Conservation (phyloP, 768 basidiomycete species). For the Astraeus odoratus region DNA sequence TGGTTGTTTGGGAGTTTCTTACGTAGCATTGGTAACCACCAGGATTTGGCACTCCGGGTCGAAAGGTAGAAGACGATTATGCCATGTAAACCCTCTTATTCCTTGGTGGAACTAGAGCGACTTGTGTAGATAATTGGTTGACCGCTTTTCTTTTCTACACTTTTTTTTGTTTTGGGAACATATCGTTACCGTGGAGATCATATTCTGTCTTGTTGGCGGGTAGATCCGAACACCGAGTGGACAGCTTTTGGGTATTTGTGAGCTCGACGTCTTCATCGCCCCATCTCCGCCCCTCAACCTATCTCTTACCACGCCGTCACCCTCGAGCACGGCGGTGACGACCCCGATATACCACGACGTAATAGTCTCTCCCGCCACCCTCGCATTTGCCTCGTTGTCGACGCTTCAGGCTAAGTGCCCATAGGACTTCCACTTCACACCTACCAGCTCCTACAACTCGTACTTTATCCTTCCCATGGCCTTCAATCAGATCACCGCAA, state of each 20-base stretch:
- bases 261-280: background rate
- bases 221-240: constrained; percentile 19
- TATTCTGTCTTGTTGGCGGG: too few relatives aligned
- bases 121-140: too few relatives aligned
- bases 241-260: background rate
- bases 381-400: background rate
- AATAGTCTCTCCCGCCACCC: background rate
- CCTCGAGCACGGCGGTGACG: background rate
- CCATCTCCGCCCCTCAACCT: background rate
- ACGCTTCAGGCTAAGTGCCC: too few relatives aligned
- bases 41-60: too few relatives aligned
- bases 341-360: background rate
- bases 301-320: background rate
- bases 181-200: constrained; percentile 27
- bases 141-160: too few relatives aligned
- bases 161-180: too few relatives aligned
- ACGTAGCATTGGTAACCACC: too few relatives aligned
- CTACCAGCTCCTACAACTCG: constrained; percentile 4
- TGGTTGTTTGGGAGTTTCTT: too few relatives aligned
- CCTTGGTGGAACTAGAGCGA: too few relatives aligned
- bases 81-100: too few relatives aligned
- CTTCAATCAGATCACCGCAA: constrained; percentile 42
- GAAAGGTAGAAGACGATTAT: too few relatives aligned
- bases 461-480: constrained; percentile 32
- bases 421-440: background rate